A percentile compares a stretch with the other conserved stretches of the same genome.
Conservation (phyloP, 371 early-diverging fungal genomes). For the Amoeboaphelidium protococcarum region DNA sequence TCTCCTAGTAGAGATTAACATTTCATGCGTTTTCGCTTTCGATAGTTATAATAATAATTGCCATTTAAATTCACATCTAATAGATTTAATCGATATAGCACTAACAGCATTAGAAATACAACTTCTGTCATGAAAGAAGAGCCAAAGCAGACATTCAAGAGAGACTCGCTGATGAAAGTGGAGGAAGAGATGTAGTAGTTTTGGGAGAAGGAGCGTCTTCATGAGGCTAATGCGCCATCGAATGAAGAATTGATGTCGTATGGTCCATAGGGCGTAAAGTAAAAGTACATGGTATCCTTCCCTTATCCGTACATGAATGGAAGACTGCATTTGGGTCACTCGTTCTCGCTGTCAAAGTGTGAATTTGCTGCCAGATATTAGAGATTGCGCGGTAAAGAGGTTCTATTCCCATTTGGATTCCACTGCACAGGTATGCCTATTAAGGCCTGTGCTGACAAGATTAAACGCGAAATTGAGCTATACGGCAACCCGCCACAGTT, state of each 20-base stretch:
- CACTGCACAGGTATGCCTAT: slow-evolving; percentile 99
- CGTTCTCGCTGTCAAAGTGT: slow-evolving; percentile 88
- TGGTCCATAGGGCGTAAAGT: no score
- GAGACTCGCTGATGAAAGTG: slow-evolving; percentile 46
- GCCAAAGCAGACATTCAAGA: slow-evolving; percentile 26
- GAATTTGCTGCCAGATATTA: slow-evolving; percentile 91
- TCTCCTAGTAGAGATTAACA: no score
- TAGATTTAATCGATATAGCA: no score
- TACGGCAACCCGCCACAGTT: slow-evolving; percentile 33
- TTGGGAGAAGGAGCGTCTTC: slow-evolving; percentile 51
- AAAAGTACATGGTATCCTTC: slow-evolving; percentile 91
- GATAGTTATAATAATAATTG: no score
- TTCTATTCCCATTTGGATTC: slow-evolving; percentile 95
- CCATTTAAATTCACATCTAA: no score
- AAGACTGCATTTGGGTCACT: slow-evolving; percentile 93
- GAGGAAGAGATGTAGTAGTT: slow-evolving; percentile 44
- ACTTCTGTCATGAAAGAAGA: no score
- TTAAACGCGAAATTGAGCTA: slow-evolving; percentile 73
- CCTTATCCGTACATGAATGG: slow-evolving; percentile 99
- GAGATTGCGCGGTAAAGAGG: slow-evolving; percentile 77
- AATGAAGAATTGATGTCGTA: no score
- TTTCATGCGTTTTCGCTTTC: no score
- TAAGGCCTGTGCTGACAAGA: slow-evolving; percentile 96
- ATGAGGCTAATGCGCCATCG: slow-evolving; percentile 63
- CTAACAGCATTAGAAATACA: no score